Conservation (phyloP, 2,329 filamentous ascomycete species). For the Hypoxylon sp. region DNA sequence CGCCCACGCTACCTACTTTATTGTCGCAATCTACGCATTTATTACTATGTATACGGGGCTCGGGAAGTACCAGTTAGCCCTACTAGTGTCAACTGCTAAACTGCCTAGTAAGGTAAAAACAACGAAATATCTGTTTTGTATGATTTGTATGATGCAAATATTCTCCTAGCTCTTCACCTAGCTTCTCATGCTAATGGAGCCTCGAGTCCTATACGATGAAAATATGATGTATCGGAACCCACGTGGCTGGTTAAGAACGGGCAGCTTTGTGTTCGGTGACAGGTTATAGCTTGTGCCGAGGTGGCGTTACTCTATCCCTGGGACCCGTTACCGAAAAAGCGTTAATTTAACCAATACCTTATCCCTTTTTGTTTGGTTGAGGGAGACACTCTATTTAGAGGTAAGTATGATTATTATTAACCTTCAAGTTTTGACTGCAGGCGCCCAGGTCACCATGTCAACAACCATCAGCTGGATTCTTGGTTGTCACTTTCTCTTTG, state of each 20-base stretch:
- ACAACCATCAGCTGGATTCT: not conserved
- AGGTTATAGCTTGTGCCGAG: not conserved
- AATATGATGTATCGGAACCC: constrained; percentile 24
- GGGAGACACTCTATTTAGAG: not conserved
- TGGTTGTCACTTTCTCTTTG: not conserved
- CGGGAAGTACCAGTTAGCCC: not conserved
- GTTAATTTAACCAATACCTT: constrained; percentile 23
- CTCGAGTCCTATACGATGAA: constrained; percentile 21
- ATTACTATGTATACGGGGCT: constrained; percentile 7
- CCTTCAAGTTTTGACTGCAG: constrained; percentile 8
- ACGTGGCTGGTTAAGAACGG: constrained; percentile 34
- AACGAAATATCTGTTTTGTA: constrained; percentile 3
- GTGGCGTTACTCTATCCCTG: constrained; percentile 7
- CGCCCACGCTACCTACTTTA: constrained; percentile 28
- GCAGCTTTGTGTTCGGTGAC: constrained; percentile 20
- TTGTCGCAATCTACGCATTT: constrained; percentile 26
- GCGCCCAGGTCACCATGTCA: not conserved
- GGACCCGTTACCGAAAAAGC: constrained; percentile 7
- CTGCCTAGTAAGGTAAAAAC: constrained; percentile 16
- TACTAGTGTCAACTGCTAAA: constrained; percentile 2
- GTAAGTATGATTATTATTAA: constrained; percentile 6
- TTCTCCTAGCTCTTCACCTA: constrained; percentile 29
- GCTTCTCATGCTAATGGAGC: constrained; percentile 8
- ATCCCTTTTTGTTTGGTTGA: not conserved
- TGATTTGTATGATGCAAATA: constrained; percentile 40